phyloP scores from a whole-genome alignment of 495 filamentous ascomycete species.

The Xylaria scruposa region DNA sequence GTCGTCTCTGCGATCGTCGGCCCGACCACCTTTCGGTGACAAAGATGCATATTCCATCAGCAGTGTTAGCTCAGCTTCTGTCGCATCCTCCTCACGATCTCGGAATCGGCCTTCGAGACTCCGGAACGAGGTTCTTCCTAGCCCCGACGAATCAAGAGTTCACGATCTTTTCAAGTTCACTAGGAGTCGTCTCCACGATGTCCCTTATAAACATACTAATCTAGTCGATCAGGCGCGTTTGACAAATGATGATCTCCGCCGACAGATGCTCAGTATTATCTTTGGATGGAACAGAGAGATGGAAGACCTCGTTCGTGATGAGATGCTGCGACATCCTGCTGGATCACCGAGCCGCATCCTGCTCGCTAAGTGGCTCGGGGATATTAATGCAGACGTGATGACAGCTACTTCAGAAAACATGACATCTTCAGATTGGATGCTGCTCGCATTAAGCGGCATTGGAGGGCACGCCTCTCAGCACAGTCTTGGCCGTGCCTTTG shows the following conservation, averaged over 20 bases:
- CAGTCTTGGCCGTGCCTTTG: conserved; percentile 89
- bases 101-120: conserved; percentile 71
- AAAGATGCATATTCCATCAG: conserved; percentile 65
- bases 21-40: conserved; percentile 47
- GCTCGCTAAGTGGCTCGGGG: conserved; percentile 89
- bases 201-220: conserved; percentile 74
- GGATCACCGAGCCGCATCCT: conserved; percentile 79
- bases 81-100: conserved; percentile 69
- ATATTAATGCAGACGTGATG: conserved; percentile 82
- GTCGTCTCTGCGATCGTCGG: conserved; percentile 57
- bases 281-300: conserved; percentile 95
- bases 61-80: conserved; percentile 63
- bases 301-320: conserved; percentile 82
- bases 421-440: conserved; percentile 95
- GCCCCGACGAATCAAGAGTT: conserved; percentile 64
- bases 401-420: conserved; percentile 78
- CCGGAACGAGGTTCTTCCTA: conserved; percentile 78
- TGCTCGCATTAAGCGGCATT: conserved; percentile 90
- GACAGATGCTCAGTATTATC: conserved; percentile 90
- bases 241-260: conserved; percentile 83
- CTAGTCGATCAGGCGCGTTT: conserved; percentile 67
- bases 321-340: conserved; percentile 74
- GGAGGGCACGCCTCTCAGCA: conserved; percentile 79
- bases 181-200: conserved; percentile 74
- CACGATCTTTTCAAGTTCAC: conserved; percentile 74